Evolutionary conservation across 2,329 filamentous ascomycete genomes (phyloP).

Genomic region (Penicillium sclerotiorum): DNA sequence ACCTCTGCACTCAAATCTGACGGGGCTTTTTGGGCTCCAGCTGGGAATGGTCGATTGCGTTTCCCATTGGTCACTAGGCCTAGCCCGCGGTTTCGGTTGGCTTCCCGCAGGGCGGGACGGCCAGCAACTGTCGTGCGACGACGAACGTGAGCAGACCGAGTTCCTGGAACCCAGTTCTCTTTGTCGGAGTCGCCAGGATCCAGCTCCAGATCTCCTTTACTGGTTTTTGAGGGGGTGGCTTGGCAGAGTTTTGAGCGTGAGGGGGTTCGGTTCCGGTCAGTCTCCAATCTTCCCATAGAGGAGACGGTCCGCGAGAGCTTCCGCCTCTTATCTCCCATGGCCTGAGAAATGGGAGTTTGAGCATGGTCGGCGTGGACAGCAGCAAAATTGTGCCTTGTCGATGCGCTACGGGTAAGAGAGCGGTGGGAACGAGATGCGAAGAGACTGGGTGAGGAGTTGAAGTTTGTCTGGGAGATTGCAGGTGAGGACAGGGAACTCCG

Average conservation of each 20-base stretch:
- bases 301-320: conserved; percentile 65
- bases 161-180: conserved; percentile 76
- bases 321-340: conserved; percentile 57
- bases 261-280: conserved; percentile 40
- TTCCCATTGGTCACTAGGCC: conserved; percentile 30
- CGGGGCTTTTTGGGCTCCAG: conserved; percentile 40
- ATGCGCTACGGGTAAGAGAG: conserved; percentile 50
- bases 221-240: conserved; percentile 28
- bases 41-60: conserved; percentile 29
- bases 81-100: conserved; percentile 31
- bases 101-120: conserved; percentile 51
- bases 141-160: conserved; percentile 43
- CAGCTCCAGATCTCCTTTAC: conserved; percentile 45
- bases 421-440: conserved; percentile 70
- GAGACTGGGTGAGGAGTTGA: conserved; percentile 71
- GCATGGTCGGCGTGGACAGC: conserved; percentile 46
- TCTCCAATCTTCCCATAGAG: conserved; percentile 65
- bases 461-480: conserved; percentile 72
- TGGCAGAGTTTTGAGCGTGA: conserved; percentile 33
- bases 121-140: conserved; percentile 33
- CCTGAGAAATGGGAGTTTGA: conserved; percentile 53
- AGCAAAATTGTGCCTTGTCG: conserved; percentile 57
- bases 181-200: conserved; percentile 81
- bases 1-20: conserved; percentile 64
- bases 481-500: conserved; percentile 79